Conservation (phyloP, 164 flowering plant genomes). For the grape (Vitis vinifera) region ASM3070453v1 NC_081822.1:9851501-9852000, state of each 20-base stretch:
- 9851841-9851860: too few relatives aligned
- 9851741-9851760: neutral
- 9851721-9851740: neutral
- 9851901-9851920: constrained; percentile 92
- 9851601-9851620: neutral
- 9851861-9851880: neutral
- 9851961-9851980: constrained; percentile 50
- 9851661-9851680: too few relatives aligned
- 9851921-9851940: constrained; percentile 77
- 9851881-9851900: constrained; percentile 8
- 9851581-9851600: neutral
- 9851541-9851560: neutral
- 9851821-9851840: too few relatives aligned
- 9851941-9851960: constrained; percentile 42
- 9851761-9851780: neutral
- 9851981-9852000: constrained; percentile 54
- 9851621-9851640: too few relatives aligned
- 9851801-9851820: neutral
- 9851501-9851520: too few relatives aligned
- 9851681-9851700: neutral
- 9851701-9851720: neutral
- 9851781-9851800: neutral
- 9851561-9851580: neutral
- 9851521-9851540: neutral
- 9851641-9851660: too few relatives aligned